Evolutionary conservation across 139 green algal genomes (phyloP).

Genomic region (Spirogloea muscicola): DNA sequence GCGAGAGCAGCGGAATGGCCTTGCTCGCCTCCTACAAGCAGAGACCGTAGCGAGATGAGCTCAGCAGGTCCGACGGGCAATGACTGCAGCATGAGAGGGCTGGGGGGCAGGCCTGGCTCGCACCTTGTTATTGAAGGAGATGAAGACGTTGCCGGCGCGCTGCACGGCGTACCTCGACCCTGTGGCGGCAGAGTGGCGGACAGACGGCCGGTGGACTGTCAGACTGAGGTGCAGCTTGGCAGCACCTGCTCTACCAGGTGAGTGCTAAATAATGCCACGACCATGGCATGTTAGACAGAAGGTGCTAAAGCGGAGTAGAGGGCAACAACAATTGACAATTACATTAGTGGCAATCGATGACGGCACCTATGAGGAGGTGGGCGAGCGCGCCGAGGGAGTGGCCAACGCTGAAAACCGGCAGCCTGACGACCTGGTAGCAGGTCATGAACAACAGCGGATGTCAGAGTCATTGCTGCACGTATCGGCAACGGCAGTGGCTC

Average conservation of each 20-base stretch:
- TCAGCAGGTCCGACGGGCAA: no score
- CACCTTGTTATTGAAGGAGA: slow-evolving; percentile 81
- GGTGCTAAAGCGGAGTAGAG: not conserved
- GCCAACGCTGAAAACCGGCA: slow-evolving; percentile 80
- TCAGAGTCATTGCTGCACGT: no score
- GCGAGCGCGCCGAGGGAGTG: slow-evolving; percentile 82
- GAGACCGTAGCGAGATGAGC: no score
- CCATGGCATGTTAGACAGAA: not conserved
- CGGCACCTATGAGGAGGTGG: slow-evolving; percentile 76
- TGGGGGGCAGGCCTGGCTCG: no score
- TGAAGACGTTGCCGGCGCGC: slow-evolving; percentile 75
- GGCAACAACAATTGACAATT: not conserved
- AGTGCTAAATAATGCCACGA: not conserved
- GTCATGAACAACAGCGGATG: no score
- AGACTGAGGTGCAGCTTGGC: slow-evolving; percentile 1
- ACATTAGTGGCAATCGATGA: not conserved
- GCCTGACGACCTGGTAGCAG: no score
- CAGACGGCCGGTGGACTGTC: not conserved
- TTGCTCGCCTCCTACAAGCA: slow-evolving; percentile 17
- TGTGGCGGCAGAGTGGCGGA: not conserved
- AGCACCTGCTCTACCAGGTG: not conserved
- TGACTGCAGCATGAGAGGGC: no score
- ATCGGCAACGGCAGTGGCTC: no score
- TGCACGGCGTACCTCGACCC: slow-evolving; percentile 33
- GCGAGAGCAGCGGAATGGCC: slow-evolving; percentile 73